Evolutionary conservation across 768 basidiomycete species (phyloP), one percentile per base, ranked within the genome.

Genomic region (Suillus alpinus): DNA sequence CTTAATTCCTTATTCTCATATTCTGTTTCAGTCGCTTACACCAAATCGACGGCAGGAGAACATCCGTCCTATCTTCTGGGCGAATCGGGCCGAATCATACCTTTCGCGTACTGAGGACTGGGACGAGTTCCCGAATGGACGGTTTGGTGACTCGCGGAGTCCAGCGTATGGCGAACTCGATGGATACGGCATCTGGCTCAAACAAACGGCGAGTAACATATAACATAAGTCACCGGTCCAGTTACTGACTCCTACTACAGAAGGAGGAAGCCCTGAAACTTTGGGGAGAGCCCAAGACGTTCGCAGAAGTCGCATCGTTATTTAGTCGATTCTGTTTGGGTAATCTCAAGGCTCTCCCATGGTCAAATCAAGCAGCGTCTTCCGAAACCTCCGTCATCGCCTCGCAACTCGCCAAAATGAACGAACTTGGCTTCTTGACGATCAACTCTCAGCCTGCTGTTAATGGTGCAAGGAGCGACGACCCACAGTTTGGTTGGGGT

Each of bases 121-220:
- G 97, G 97, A 99, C 71, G 96, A 98, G 73, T 98, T 97, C 74
- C 97, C 97, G 55, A 99, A 99, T 73, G 97, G 97, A 59, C 92
- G 97, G 66, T 99, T 96, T 70, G 97, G 97, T 67, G 97, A 98
- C 77, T 89, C 95, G 7, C 86, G 97, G 60, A 94, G 91, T 82
- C 97, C 97, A 32, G 97, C 97, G 14, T 99, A 97, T 66, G 97
- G 97, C 68, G 97, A 99, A 76, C 77, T 99, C 58, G 96, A 99
- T 70, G 96, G 96, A 1, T 98, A 96, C 66, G 96, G 96, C 57
- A 86, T 97, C 44, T 92, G 84, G 74, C 85, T 98, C 67, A 95
- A 95, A 73, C 90, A 96, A 69, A 87, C 90, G 40, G 95, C 93
- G 61, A 63, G 84, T 68, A 9, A 41, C 31, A 18, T 8, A 50